These are phyloP conservation scores for Clarireedia homoeocarpa DNA, from an alignment of 2,329 filamentous ascomycete genomes.

Conservation along the genomic window DNA sequence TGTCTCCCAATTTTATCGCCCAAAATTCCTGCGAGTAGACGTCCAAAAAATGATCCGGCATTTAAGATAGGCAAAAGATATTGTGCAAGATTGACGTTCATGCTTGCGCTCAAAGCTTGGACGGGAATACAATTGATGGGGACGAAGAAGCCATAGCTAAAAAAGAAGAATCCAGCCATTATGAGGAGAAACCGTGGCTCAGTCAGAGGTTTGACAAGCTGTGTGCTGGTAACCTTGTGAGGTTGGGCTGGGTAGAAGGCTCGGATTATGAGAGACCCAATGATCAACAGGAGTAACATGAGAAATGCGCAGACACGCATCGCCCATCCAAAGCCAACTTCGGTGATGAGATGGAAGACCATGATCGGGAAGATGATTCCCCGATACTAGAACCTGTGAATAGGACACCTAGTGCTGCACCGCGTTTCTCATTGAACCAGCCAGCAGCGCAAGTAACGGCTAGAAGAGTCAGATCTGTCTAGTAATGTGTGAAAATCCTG, in stretches of 20 bases:
- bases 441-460: neutral
- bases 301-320: neutral
- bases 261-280: neutral
- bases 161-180: neutral
- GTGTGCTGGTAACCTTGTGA: neutral
- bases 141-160: neutral
- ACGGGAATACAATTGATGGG: neutral
- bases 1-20: slow-evolving; percentile 45
- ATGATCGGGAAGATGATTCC: neutral
- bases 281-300: neutral
- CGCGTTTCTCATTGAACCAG: neutral
- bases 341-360: neutral
- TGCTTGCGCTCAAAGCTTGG: neutral
- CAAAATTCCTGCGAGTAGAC: slow-evolving; percentile 40
- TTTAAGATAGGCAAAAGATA: slow-evolving; percentile 48
- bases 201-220: neutral
- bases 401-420: neutral
- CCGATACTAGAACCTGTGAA: neutral
- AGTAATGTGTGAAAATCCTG: neutral
- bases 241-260: neutral
- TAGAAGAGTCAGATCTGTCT: neutral
- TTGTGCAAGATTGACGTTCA: slow-evolving; percentile 30
- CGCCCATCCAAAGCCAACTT: neutral
- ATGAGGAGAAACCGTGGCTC: neutral
- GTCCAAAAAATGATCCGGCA: slow-evolving; percentile 23